These are phyloP conservation scores for Malassezia pachydermatis DNA, from an alignment of 1,284 basidiomycete genomes.

Conservation along the genomic window DNA sequence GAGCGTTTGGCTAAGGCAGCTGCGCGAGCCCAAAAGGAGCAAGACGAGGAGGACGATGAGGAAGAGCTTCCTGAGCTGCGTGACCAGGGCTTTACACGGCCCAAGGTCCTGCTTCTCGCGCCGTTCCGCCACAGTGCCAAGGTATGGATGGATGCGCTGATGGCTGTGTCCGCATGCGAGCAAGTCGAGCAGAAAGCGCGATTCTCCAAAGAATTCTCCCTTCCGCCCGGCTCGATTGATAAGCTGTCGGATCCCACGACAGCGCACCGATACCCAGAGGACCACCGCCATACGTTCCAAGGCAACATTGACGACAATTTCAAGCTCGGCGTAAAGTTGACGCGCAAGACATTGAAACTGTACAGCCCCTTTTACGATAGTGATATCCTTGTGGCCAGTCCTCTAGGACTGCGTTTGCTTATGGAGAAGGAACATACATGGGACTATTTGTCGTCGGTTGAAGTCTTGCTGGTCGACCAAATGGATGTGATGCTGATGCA, in stretches of 20 bases:
- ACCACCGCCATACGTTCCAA: constrained; percentile 84
- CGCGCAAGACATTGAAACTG: constrained; percentile 73
- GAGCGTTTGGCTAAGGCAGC: constrained; percentile 60
- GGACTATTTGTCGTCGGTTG: constrained; percentile 87
- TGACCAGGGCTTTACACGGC: constrained; percentile 95
- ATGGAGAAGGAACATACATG: constrained; percentile 81
- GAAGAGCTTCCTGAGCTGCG: constrained; percentile 47
- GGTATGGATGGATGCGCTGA: constrained; percentile 55
- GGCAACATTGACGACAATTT: constrained; percentile 98
- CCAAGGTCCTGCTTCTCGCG: constrained; percentile 78
- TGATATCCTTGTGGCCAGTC: constrained; percentile 86
- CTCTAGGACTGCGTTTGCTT: constrained; percentile 75
- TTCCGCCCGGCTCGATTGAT: constrained; percentile 69
- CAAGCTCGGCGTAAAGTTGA: constrained; percentile 80
- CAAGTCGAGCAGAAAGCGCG: constrained; percentile 59
- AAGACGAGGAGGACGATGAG: constrained; percentile 22
- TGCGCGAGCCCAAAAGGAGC: constrained; percentile 32
- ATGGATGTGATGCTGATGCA: constrained; percentile 91
- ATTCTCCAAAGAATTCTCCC: constrained; percentile 69
- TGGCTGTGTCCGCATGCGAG: constrained; percentile 27
- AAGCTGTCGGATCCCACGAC: constrained; percentile 57
- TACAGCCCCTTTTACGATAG: constrained; percentile 81
- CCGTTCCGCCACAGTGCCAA: constrained; percentile 84
- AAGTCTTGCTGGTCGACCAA: constrained; percentile 85
- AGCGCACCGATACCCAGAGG: constrained; percentile 64